phyloP scores from a whole-genome alignment of 148 eudicot species.

The Amaranthus palmeri region DNA sequence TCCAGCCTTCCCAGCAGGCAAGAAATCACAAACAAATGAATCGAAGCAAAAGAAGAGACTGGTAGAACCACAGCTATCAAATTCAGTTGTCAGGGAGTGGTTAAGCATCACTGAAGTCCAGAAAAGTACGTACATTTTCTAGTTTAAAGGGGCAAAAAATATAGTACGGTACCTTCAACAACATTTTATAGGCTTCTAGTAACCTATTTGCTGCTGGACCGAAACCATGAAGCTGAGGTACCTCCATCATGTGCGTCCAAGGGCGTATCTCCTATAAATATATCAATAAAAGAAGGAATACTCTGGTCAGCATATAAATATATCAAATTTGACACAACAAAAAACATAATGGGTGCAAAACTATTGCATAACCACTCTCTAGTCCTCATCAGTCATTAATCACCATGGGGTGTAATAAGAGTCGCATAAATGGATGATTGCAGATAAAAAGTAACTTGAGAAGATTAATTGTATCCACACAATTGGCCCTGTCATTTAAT shows the following conservation, averaged over 20 bases:
- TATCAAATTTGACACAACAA: not conserved
- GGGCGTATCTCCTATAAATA: slow-evolving; percentile 80
- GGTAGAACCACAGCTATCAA: not conserved
- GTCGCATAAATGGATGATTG: not conserved
- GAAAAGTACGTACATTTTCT: not conserved
- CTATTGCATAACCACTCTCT: not conserved
- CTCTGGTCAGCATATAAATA: slow-evolving; percentile 4
- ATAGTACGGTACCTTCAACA: slow-evolving; percentile 62
- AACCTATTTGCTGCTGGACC: slow-evolving; percentile 97
- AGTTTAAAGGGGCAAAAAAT: not conserved
- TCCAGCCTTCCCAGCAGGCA: not conserved
- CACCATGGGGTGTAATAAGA: not conserved
- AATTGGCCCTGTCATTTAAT: not conserved
- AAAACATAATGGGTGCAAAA: not conserved
- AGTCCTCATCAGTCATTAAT: not conserved
- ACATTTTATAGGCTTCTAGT: slow-evolving; percentile 93
- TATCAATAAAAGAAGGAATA: not conserved
- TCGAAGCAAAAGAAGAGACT: not conserved
- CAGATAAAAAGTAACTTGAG: not conserved
- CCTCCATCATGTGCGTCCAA: slow-evolving; percentile 99
- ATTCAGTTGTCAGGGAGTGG: not conserved
- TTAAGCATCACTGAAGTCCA: not conserved
- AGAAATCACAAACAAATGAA: not conserved
- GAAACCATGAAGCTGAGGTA: slow-evolving; percentile 97
- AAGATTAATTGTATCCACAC: not conserved